A percentile compares a stretch with the other conserved stretches of the same genome.
Evolutionary conservation across 805 yeast species (phyloP).

Genomic region (Zygosaccharomyces bisporus): DNA sequence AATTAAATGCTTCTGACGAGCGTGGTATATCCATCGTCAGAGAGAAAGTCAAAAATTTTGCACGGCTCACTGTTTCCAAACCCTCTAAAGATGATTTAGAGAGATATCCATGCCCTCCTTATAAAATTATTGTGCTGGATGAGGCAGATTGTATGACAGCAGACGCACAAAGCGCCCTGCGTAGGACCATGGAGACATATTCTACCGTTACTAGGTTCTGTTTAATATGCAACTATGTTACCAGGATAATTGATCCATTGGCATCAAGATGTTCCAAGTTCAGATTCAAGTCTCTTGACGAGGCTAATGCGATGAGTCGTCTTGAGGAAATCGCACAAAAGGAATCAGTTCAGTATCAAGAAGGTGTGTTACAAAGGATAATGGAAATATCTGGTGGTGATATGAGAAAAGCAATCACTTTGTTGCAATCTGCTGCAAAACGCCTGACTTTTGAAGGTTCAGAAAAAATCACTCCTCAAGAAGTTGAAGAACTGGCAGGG

Average conservation of each 20-base stretch:
- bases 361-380: slow-evolving; percentile 57
- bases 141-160: slow-evolving; percentile 98
- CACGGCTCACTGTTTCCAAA: slow-evolving; percentile 77
- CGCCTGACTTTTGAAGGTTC: slow-evolving; percentile 39
- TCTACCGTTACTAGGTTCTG: slow-evolving; percentile 90
- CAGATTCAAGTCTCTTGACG: slow-evolving; percentile 76
- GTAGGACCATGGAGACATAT: slow-evolving; percentile 91
- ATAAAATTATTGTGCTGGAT: slow-evolving; percentile 85
- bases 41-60: slow-evolving; percentile 81
- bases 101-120: slow-evolving; percentile 93
- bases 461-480: slow-evolving; percentile 40
- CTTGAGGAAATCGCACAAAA: slow-evolving; percentile 57
- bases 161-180: slow-evolving; percentile 91
- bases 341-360: slow-evolving; percentile 41
- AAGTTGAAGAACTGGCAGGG: slow-evolving; percentile 73
- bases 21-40: slow-evolving; percentile 86
- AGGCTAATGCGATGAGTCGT: slow-evolving; percentile 64
- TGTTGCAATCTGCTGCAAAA: slow-evolving; percentile 77
- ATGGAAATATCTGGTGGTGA: slow-evolving; percentile 82
- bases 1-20: slow-evolving; percentile 86
- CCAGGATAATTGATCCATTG: slow-evolving; percentile 92
- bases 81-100: slow-evolving; percentile 65
- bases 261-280: slow-evolving; percentile 97
- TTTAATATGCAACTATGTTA: slow-evolving; percentile 91
- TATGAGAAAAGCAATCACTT: slow-evolving; percentile 87